These are phyloP conservation scores for Bacterosira constricta DNA, from an alignment of 108 stramenopile species.

Conservation along the genomic window DNA sequence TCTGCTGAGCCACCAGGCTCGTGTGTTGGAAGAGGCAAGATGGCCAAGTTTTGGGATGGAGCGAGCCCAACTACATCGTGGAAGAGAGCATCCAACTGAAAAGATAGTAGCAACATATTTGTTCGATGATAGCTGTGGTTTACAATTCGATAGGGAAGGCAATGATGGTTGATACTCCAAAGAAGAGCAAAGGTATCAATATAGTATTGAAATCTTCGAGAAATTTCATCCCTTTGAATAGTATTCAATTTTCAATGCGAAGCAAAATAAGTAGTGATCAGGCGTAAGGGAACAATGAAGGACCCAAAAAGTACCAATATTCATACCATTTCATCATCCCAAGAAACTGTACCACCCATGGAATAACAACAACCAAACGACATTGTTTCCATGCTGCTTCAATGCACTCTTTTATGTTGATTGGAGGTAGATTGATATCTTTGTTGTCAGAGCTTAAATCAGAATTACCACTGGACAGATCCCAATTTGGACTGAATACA, in stretches of 20 bases:
- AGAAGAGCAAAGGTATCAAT: slow-evolving; percentile 52
- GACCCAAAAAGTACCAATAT: not conserved
- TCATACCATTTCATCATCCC: slow-evolving; percentile 78
- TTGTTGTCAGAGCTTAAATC: slow-evolving; percentile 9
- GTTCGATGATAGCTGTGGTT: slow-evolving; percentile 24
- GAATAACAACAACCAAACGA: slow-evolving; percentile 43
- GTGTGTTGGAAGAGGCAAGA: slow-evolving; percentile 17
- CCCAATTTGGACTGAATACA: slow-evolving; percentile 82
- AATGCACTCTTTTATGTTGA: slow-evolving; percentile 47
- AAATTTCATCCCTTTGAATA: slow-evolving; percentile 27
- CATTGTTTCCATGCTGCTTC: slow-evolving; percentile 47
- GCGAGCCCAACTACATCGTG: slow-evolving; percentile 51
- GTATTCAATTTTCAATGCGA: not conserved
- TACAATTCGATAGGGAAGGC: not conserved
- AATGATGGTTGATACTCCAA: slow-evolving; percentile 30
- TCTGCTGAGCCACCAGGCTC: not conserved
- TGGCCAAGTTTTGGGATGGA: slow-evolving; percentile 39
- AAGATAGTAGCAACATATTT: slow-evolving; percentile 40
- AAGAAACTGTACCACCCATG: slow-evolving; percentile 75
- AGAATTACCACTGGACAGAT: slow-evolving; percentile 8
- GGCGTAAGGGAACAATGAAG: not conserved
- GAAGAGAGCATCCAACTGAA: slow-evolving; percentile 62
- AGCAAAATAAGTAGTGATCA: not conserved
- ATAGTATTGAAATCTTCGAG: slow-evolving; percentile 50
- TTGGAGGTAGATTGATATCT: slow-evolving; percentile 30